Conservation (phyloP, 2,329 filamentous ascomycete genomes). For the Colletotrichum caudatum region DNA sequence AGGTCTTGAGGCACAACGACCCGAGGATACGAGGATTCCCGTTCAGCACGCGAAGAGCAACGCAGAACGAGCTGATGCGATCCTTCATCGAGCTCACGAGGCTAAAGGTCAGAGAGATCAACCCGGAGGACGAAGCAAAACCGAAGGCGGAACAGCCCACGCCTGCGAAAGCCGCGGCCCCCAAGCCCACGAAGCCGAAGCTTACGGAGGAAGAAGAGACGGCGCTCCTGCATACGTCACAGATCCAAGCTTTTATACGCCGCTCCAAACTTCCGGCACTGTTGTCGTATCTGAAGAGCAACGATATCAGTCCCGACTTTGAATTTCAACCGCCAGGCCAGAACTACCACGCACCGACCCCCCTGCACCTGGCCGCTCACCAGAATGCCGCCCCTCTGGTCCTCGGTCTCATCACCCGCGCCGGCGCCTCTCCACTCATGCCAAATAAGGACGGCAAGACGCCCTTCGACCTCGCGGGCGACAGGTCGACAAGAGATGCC, state of each 20-base stretch:
- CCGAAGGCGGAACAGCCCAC: slow-evolving; percentile 53
- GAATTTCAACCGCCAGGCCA: slow-evolving; percentile 78
- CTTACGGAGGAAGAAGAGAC: slow-evolving; percentile 86
- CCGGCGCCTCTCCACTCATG: slow-evolving; percentile 77
- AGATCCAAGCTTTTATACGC: slow-evolving; percentile 88
- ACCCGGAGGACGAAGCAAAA: slow-evolving; percentile 70
- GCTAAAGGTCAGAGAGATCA: slow-evolving; percentile 84
- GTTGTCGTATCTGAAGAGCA: slow-evolving; percentile 84
- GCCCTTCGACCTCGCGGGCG: slow-evolving; percentile 87
- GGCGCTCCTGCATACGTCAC: slow-evolving; percentile 84
- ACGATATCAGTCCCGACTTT: slow-evolving; percentile 78
- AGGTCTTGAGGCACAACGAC: slow-evolving; percentile 84
- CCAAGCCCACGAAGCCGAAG: slow-evolving; percentile 69
- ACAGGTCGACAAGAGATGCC: slow-evolving; percentile 86
- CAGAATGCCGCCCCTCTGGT: slow-evolving; percentile 85
- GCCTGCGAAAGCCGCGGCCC: slow-evolving; percentile 50
- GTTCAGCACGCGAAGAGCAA: slow-evolving; percentile 91
- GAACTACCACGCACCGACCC: slow-evolving; percentile 84
- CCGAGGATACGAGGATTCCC: slow-evolving; percentile 87
- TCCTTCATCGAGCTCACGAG: slow-evolving; percentile 94
- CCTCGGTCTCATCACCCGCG: slow-evolving; percentile 79
- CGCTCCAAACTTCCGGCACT: slow-evolving; percentile 91
- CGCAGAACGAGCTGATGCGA: slow-evolving; percentile 93
- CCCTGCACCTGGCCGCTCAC: slow-evolving; percentile 86
- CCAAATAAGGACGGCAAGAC: slow-evolving; percentile 83